A percentile compares a stretch with the other conserved stretches of the same genome.
These are phyloP conservation scores for Colletotrichum truncatum DNA, from an alignment of 2,329 filamentous ascomycete genomes.

Conservation along the genomic window DNA sequence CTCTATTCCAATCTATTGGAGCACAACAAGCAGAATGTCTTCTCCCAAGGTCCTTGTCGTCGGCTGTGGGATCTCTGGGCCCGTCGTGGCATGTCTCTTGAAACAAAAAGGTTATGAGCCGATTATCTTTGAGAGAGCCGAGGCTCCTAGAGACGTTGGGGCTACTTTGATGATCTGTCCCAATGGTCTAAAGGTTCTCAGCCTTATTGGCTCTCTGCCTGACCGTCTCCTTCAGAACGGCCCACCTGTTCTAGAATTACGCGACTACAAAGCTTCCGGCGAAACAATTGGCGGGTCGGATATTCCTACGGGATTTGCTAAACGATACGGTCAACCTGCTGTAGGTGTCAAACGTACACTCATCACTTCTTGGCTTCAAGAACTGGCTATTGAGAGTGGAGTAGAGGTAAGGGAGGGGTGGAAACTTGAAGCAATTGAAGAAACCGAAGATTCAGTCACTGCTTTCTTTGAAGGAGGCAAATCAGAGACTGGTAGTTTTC, in stretches of 20 bases:
- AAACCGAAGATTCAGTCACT: slow-evolving; percentile 32
- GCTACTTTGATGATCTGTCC: slow-evolving; percentile 38
- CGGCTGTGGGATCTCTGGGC: slow-evolving; percentile 36
- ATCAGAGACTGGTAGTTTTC: slow-evolving; percentile 33
- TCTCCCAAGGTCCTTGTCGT: slow-evolving; percentile 33
- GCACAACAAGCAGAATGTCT: slow-evolving; percentile 11
- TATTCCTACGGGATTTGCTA: slow-evolving; percentile 28
- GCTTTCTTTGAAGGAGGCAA: slow-evolving; percentile 33
- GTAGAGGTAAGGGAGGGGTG: slow-evolving; percentile 37
- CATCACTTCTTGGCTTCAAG: slow-evolving; percentile 32
- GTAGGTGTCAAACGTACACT: slow-evolving; percentile 33
- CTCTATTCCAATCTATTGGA: too few relatives aligned
- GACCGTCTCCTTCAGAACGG: slow-evolving; percentile 7
- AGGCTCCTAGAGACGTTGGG: slow-evolving; percentile 34
- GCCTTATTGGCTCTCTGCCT: slow-evolving; percentile 29
- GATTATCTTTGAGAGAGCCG: slow-evolving; percentile 37
- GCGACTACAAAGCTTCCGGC: slow-evolving; percentile 31
- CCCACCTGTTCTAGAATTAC: slow-evolving; percentile 30
- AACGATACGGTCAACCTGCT: slow-evolving; percentile 34
- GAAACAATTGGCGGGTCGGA: slow-evolving; percentile 33
- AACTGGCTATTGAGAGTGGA: slow-evolving; percentile 24
- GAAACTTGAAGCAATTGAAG: slow-evolving; percentile 33
- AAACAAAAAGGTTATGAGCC: slow-evolving; percentile 37
- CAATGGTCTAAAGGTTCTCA: slow-evolving; percentile 36
- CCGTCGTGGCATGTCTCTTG: slow-evolving; percentile 33